Percentiles rank a stretch among this genome's conserved stretches.
Conservation (phyloP, 1,284 basidiomycete species). For the Golubevia pallescens region DNA sequence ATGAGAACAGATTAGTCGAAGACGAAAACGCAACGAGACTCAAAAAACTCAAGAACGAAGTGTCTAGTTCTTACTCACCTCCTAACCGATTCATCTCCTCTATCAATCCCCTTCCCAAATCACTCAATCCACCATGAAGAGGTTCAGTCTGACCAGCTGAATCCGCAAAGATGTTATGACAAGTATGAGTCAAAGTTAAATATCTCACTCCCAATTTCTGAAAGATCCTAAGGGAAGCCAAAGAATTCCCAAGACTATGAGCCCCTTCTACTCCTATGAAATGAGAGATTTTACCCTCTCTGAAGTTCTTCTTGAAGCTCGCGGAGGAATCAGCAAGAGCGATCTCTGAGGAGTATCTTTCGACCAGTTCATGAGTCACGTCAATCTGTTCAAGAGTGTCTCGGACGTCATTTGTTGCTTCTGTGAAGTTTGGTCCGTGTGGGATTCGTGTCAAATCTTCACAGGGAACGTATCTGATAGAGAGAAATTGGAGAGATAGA, state of each 20-base stretch:
- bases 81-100: slow-evolving; percentile 25
- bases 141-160: slow-evolving; percentile 13
- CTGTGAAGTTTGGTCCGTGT: too few species aligned
- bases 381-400: too few species aligned
- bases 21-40: too few species aligned
- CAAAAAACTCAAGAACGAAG: too few species aligned
- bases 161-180: slow-evolving; percentile 28
- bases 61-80: too few species aligned
- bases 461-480: too few species aligned
- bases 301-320: background rate
- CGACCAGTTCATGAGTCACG: too few species aligned
- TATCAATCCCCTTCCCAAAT: slow-evolving; percentile 15
- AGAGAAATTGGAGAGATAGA: too few species aligned
- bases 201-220: slow-evolving; percentile 23
- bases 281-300: background rate
- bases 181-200: slow-evolving; percentile 30
- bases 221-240: slow-evolving; percentile 2
- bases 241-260: slow-evolving; percentile 6
- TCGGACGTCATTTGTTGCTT: too few species aligned
- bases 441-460: too few species aligned
- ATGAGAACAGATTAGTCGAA: too few species aligned
- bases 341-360: background rate
- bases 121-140: slow-evolving; percentile 20
- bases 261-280: slow-evolving; percentile 6
- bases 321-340: background rate